Percentiles rank a stretch among this genome's conserved stretches.
Evolutionary conservation across 768 basidiomycete species (phyloP).

Genomic region (Lactarius akahatsu): DNA sequence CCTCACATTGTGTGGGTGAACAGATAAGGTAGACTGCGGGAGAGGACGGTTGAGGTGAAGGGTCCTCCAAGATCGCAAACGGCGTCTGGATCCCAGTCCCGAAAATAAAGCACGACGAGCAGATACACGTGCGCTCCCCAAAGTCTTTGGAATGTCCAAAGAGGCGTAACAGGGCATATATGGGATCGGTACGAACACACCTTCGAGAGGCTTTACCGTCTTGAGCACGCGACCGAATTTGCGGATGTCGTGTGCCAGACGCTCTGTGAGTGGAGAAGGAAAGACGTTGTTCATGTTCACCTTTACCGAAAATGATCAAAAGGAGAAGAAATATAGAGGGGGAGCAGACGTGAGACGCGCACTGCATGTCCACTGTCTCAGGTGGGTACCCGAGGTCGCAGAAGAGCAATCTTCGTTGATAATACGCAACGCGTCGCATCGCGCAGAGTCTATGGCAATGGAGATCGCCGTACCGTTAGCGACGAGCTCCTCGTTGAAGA

Average conservation of each 20-base stretch:
- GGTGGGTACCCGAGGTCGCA: slow-evolving; percentile 37
- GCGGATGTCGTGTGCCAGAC: slow-evolving; percentile 36
- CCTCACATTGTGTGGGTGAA: background rate
- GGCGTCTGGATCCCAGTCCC: slow-evolving; percentile 39
- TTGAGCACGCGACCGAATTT: slow-evolving; percentile 38
- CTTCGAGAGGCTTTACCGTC: slow-evolving; percentile 37
- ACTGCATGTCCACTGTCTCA: slow-evolving; percentile 39
- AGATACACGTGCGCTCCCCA: slow-evolving; percentile 37
- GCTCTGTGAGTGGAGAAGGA: slow-evolving; percentile 35
- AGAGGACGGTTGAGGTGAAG: background rate
- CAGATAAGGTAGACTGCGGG: background rate
- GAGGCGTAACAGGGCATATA: slow-evolving; percentile 38
- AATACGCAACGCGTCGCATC: slow-evolving; percentile 39
- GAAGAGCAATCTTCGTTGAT: slow-evolving; percentile 42
- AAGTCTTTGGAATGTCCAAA: slow-evolving; percentile 40
- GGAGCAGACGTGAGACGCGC: background rate
- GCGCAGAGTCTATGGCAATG: slow-evolving; percentile 34
- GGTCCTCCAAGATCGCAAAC: slow-evolving; percentile 36
- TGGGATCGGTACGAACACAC: slow-evolving; percentile 36
- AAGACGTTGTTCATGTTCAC: slow-evolving; percentile 41
- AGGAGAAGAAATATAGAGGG: background rate
- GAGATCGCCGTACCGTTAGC: slow-evolving; percentile 40
- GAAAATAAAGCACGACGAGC: too few species aligned
- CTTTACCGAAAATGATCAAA: slow-evolving; percentile 38
- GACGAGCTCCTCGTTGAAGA: slow-evolving; percentile 35